Evolutionary conservation across 2,329 filamentous ascomycete genomes (phyloP).

Genomic region (Talaromyces sp.): DNA sequence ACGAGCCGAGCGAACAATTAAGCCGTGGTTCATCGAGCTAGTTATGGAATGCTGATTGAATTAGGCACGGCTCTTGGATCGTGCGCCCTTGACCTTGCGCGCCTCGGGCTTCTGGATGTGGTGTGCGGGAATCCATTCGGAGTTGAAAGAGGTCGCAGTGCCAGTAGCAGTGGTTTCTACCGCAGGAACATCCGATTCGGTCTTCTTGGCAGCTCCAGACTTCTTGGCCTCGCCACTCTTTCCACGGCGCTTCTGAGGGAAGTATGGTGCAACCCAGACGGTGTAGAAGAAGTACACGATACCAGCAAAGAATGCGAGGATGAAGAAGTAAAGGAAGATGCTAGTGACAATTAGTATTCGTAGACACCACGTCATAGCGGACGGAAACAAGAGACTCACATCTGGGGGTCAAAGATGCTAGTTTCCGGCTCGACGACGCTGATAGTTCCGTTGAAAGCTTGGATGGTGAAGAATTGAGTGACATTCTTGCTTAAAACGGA

Average conservation of each 20-base stretch:
- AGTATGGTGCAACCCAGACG: slow-evolving; percentile 94
- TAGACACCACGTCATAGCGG: background rate
- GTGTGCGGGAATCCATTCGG: slow-evolving; percentile 87
- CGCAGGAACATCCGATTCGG: slow-evolving; percentile 38
- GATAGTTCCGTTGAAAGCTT: slow-evolving; percentile 76
- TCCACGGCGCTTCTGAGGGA: slow-evolving; percentile 71
- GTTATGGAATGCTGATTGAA: background rate
- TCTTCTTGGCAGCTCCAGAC: slow-evolving; percentile 62
- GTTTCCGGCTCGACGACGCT: slow-evolving; percentile 85
- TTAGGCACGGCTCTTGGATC: slow-evolving; percentile 33
- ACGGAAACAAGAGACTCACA: slow-evolving; percentile 57
- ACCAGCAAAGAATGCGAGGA: slow-evolving; percentile 70
- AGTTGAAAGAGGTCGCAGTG: slow-evolving; percentile 73
- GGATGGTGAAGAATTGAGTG: slow-evolving; percentile 68
- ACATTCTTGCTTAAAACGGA: slow-evolving; percentile 67
- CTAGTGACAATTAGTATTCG: slow-evolving; percentile 44
- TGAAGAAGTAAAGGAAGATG: slow-evolving; percentile 95
- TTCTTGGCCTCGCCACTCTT: slow-evolving; percentile 61
- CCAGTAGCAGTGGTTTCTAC: slow-evolving; percentile 58
- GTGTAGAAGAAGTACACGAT: slow-evolving; percentile 96
- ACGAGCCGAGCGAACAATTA: background rate
- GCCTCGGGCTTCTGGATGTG: slow-evolving; percentile 83
- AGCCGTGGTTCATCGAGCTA: background rate
- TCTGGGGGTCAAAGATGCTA: slow-evolving; percentile 90
- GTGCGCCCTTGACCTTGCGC: slow-evolving; percentile 53